Conservation (phyloP, 331 rosid species). For the Quercus lobata region DNA sequence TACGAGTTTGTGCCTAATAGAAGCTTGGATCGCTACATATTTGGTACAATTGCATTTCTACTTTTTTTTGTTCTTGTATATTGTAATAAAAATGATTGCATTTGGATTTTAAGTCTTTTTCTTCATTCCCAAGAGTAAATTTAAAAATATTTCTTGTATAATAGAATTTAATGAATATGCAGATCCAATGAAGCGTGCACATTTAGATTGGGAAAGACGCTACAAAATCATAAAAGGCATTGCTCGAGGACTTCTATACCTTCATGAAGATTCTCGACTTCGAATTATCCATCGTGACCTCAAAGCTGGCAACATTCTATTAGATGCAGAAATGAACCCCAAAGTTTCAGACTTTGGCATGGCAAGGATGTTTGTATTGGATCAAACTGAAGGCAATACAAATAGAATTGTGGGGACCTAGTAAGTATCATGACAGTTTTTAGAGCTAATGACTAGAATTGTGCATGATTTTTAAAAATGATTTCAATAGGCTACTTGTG, state of each 20-base stretch:
- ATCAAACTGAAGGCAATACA: slow-evolving; percentile 24
- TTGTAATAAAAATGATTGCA: background rate
- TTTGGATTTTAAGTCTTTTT: background rate
- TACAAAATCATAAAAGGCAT: slow-evolving; percentile 24
- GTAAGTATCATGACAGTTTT: background rate
- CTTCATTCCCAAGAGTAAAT: too few relatives aligned
- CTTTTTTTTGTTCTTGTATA: too few relatives aligned
- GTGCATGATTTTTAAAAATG: background rate
- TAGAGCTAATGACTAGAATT: background rate
- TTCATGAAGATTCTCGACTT: slow-evolving; percentile 31
- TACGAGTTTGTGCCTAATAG: slow-evolving; percentile 48
- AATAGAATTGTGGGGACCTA: slow-evolving; percentile 5
- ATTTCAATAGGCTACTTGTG: background rate
- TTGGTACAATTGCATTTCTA: slow-evolving; percentile 24
- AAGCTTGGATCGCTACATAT: slow-evolving; percentile 44
- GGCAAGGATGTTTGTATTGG: slow-evolving; percentile 12
- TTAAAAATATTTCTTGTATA: background rate
- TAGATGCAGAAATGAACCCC: slow-evolving; percentile 20
- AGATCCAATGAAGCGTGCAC: slow-evolving; percentile 26
- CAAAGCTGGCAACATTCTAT: slow-evolving; percentile 28
- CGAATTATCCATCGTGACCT: slow-evolving; percentile 32
- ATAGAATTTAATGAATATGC: background rate
- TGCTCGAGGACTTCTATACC: slow-evolving; percentile 25
- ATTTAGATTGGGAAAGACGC: slow-evolving; percentile 24
- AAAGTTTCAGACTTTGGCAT: slow-evolving; percentile 33